Evolutionary conservation across 345 rosid species (phyloP).

Genomic region (Syzygium grande): DNA sequence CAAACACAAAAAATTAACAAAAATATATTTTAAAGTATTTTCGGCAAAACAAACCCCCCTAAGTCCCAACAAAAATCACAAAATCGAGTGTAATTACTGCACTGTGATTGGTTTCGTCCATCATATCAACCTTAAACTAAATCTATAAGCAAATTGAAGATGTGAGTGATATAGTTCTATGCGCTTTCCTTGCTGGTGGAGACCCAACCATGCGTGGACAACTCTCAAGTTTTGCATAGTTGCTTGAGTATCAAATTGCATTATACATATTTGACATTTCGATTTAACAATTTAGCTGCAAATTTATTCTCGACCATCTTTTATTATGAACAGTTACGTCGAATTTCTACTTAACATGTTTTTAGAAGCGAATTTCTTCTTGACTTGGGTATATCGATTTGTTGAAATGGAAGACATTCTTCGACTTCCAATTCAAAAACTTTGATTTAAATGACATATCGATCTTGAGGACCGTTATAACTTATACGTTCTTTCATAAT

Average conservation of each 20-base stretch:
- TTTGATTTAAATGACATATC: background rate
- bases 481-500: background rate
- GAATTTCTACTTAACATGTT: background rate
- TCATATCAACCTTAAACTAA: background rate
- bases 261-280: background rate
- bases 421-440: background rate
- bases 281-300: background rate
- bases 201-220: background rate
- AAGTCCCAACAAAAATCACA: background rate
- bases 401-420: background rate
- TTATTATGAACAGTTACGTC: background rate
- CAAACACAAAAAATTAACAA: background rate
- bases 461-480: background rate
- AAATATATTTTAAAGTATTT: background rate
- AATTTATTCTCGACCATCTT: background rate
- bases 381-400: background rate
- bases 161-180: background rate
- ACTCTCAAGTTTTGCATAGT: background rate
- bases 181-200: background rate
- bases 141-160: background rate
- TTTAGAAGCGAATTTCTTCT: background rate
- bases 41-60: background rate
- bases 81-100: background rate
- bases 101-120: background rate
- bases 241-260: background rate